A percentile compares a stretch with the other conserved stretches of the same genome.
Conservation (phyloP, 140 eudicot genomes). For the Senecio squalidus region DNA sequence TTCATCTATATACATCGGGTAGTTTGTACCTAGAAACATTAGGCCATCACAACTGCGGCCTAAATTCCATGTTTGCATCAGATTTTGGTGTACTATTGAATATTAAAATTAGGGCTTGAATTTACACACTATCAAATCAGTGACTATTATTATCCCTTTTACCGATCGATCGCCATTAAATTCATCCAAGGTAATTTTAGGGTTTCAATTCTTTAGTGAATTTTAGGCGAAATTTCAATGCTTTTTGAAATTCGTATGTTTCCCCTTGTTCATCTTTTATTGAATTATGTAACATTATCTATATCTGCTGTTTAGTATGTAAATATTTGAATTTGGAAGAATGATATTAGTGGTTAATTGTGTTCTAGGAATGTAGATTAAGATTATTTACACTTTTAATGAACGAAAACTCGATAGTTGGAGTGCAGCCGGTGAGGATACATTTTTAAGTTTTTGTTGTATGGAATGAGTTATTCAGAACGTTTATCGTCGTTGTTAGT, state of each 20-base stretch:
- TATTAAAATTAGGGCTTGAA: not conserved
- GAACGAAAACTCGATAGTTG: not conserved
- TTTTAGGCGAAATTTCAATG: not conserved
- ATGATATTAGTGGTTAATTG: conserved; percentile 10
- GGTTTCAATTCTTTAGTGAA: conserved; percentile 18
- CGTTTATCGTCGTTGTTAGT: not conserved
- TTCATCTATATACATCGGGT: not conserved
- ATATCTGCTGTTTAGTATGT: not conserved
- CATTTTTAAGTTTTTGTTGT: not conserved
- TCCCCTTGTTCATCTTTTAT: too few species aligned
- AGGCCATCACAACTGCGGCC: conserved; percentile 5
- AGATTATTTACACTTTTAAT: not conserved
- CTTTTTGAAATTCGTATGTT: too few species aligned
- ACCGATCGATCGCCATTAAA: too few species aligned
- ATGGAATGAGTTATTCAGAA: not conserved
- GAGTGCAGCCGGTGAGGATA: not conserved
- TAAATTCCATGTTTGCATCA: not conserved
- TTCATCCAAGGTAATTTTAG: conserved; percentile 20
- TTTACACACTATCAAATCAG: not conserved
- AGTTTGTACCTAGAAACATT: conserved; percentile 2
- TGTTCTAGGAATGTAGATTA: not conserved
- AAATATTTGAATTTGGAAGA: conserved; percentile 8
- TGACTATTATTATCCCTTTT: too few species aligned
- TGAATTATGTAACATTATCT: not conserved
- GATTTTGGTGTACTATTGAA: not conserved